Evolutionary conservation across 257 asterid genomes (phyloP).

Genomic region (Solanum arcanum): DNA sequence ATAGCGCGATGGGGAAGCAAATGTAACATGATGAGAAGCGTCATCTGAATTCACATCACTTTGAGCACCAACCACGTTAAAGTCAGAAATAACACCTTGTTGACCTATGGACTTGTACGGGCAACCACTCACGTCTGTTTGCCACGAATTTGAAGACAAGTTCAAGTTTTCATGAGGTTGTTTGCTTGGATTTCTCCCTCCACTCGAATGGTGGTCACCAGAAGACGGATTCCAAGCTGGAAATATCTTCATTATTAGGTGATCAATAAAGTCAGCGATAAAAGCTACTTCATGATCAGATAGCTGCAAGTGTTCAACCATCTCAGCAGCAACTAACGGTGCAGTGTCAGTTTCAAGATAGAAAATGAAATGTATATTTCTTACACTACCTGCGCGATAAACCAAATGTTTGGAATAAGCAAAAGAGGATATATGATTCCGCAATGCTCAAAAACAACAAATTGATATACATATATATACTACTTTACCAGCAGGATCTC

Average conservation of each 20-base stretch:
- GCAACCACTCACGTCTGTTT: not conserved
- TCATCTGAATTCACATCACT: slow-evolving; percentile 1
- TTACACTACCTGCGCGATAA: slow-evolving; percentile 35
- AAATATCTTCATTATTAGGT: slow-evolving; percentile 26
- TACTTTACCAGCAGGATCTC: slow-evolving; percentile 36
- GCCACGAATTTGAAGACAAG: not conserved
- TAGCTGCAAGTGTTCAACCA: slow-evolving; percentile 62
- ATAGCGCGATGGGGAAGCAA: not conserved
- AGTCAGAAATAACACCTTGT: slow-evolving; percentile 2
- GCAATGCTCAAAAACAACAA: not conserved
- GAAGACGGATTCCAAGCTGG: slow-evolving; percentile 50
- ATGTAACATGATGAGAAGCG: slow-evolving; percentile 4
- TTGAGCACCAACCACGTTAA: not conserved
- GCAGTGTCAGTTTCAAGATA: slow-evolving; percentile 65
- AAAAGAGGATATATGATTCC: not conserved
- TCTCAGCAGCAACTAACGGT: slow-evolving; percentile 61
- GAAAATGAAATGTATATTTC: slow-evolving; percentile 47
- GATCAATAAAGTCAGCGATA: slow-evolving; percentile 66
- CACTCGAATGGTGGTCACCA: slow-evolving; percentile 12
- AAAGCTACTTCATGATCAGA: slow-evolving; percentile 56
- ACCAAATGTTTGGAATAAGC: not conserved
- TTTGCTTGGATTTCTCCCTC: slow-evolving; percentile 10
- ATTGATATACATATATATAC: not conserved
- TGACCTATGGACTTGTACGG: slow-evolving; percentile 11
- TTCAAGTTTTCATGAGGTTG: not conserved